A percentile compares a stretch with the other conserved stretches of the same genome.
Evolutionary conservation across 2,329 filamentous ascomycete species (phyloP).

Genomic region (Monilinia polystroma): DNA sequence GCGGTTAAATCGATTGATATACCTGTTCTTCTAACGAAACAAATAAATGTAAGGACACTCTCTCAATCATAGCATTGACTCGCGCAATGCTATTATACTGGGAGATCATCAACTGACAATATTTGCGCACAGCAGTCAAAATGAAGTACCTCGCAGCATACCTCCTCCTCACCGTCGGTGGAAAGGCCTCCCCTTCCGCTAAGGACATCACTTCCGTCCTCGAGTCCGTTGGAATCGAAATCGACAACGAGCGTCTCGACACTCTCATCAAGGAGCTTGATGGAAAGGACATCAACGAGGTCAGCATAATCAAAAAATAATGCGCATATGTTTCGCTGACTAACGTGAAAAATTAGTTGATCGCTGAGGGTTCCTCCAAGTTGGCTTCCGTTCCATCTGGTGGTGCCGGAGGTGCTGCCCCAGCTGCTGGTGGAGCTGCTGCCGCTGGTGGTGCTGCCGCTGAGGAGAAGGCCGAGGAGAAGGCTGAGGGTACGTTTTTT

Average conservation of each 20-base stretch:
- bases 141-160: constrained; percentile 99
- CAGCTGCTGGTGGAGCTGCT: constrained; percentile 65
- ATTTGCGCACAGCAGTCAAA: constrained; percentile 55
- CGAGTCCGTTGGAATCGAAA: constrained; percentile 91
- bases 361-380: constrained; percentile 85
- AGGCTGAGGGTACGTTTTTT: constrained; percentile 74
- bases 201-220: constrained; percentile 86
- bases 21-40: constrained; percentile 61
- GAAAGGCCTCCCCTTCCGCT: constrained; percentile 86
- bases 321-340: constrained; percentile 30
- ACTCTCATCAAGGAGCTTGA: constrained; percentile 87
- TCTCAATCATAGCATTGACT: not conserved
- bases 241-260: constrained; percentile 80
- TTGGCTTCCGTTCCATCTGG: constrained; percentile 96
- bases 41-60: constrained; percentile 34
- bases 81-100: not conserved
- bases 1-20: constrained; percentile 99
- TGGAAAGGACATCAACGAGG: constrained; percentile 91
- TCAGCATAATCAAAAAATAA: constrained; percentile 46
- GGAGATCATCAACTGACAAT: constrained; percentile 27
- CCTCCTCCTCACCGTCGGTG: constrained; percentile 92
- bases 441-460: constrained; percentile 64
- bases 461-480: constrained; percentile 64
- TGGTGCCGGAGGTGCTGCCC: constrained; percentile 71
- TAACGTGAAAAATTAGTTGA: constrained; percentile 63